Evolutionary conservation across 164 flowering plant genomes (phyloP).

Genomic region (Vitis vinifera): DNA sequence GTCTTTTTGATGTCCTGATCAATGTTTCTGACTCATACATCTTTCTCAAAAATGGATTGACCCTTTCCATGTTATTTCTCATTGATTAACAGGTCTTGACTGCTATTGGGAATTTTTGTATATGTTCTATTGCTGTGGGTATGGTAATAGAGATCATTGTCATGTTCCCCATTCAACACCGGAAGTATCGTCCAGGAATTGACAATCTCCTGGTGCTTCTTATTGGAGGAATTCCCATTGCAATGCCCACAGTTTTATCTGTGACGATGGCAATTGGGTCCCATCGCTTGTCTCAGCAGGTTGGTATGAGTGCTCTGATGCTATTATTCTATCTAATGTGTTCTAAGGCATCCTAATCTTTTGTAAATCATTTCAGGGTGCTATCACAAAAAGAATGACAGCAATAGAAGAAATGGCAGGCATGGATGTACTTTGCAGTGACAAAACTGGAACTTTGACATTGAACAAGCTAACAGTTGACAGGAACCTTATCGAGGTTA

Average conservation of each 20-base stretch:
- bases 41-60: not conserved
- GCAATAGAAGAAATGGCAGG: constrained; percentile 99
- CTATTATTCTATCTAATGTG: no score
- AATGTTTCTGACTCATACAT: not conserved
- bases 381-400: constrained; percentile 95
- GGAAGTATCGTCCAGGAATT: constrained; percentile 60
- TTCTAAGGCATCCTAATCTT: not conserved
- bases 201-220: constrained; percentile 70
- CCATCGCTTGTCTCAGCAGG: constrained; percentile 72
- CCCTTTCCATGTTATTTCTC: not conserved
- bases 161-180: constrained; percentile 70
- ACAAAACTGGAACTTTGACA: constrained; percentile 90
- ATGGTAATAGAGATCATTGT: constrained; percentile 72
- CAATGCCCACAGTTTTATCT: constrained; percentile 77
- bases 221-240: constrained; percentile 79
- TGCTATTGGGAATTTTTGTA: constrained; percentile 79
- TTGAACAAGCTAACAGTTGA: constrained; percentile 85
- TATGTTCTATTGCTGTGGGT: constrained; percentile 75
- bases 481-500: constrained; percentile 84
- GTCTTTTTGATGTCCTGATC: not conserved
- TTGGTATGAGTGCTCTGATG: constrained; percentile 6
- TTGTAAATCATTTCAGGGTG: constrained; percentile 55
- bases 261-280: constrained; percentile 85
- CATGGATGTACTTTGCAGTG: constrained; percentile 96
- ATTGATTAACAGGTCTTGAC: constrained; percentile 58